phyloP scores from a whole-genome alignment of 305 asterid genomes.

The Fraxinus sp. region DNA sequence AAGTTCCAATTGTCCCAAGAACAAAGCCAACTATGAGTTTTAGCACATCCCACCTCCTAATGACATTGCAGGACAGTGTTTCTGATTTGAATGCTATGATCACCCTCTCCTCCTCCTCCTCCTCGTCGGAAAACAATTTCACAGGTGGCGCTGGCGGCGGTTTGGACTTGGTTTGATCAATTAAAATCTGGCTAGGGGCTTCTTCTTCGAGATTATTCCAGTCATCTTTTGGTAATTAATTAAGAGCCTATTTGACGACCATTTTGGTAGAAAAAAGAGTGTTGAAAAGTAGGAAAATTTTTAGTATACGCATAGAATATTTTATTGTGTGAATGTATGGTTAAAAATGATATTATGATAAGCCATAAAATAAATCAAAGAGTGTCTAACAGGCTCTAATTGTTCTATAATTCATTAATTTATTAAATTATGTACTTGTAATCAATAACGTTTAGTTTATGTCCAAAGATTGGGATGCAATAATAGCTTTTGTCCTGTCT shows the following conservation, averaged over 20 bases:
- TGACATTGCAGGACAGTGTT: slow-evolving; percentile 80
- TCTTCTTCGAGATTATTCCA: neutral
- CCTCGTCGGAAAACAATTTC: slow-evolving; percentile 55
- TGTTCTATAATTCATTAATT: slow-evolving; percentile 28
- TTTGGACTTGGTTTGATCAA: slow-evolving; percentile 31
- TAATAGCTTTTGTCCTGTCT: neutral
- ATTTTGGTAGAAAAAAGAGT: too few relatives aligned
- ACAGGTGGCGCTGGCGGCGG: slow-evolving; percentile 28
- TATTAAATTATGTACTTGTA: slow-evolving; percentile 21
- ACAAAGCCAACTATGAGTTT: slow-evolving; percentile 60
- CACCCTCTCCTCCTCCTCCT: slow-evolving; percentile 49
- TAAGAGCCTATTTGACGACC: too few relatives aligned
- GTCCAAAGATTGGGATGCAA: neutral
- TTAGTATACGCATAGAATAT: too few relatives aligned
- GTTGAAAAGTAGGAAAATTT: too few relatives aligned
- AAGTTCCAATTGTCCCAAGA: slow-evolving; percentile 71
- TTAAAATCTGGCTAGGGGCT: neutral
- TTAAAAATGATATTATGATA: too few relatives aligned
- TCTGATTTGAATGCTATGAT: slow-evolving; percentile 70
- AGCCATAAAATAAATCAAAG: too few relatives aligned
- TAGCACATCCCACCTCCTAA: slow-evolving; percentile 56
- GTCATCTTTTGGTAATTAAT: slow-evolving; percentile 2
- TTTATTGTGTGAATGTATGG: too few relatives aligned
- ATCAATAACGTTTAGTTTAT: slow-evolving; percentile 2
- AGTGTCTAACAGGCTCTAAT: neutral